A percentile compares a stretch with the other conserved stretches of the same genome.
phyloP scores from a whole-genome alignment of 2,329 filamentous ascomycete genomes.

The Achaetomium macrosporum region DNA sequence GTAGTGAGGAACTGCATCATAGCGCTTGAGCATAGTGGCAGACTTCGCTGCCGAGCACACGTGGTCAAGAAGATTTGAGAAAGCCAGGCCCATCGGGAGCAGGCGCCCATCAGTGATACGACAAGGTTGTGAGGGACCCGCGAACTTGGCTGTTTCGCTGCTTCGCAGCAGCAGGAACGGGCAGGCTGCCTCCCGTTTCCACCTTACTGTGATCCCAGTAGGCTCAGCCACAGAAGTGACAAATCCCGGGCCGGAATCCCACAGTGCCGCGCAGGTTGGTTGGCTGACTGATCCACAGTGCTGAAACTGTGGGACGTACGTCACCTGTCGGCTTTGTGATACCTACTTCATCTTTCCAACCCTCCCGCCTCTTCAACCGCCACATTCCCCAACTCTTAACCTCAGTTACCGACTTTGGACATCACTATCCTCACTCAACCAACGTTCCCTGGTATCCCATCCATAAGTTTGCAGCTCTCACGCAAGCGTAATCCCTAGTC shows the following conservation, averaged over 20 bases:
- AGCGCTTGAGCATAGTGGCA: neutral
- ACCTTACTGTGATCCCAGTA: too few species aligned
- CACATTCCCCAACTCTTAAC: neutral
- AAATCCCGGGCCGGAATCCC: too few species aligned
- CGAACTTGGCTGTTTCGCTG: too few species aligned
- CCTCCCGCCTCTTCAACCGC: neutral
- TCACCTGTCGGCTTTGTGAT: slow-evolving; percentile 12
- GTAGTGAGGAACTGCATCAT: neutral
- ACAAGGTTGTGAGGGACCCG: too few species aligned
- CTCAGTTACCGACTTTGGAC: neutral
- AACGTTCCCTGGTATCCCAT: neutral
- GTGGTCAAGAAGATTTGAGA: too few species aligned
- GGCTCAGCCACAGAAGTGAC: too few species aligned
- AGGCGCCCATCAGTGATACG: too few species aligned
- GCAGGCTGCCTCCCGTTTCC: too few species aligned
- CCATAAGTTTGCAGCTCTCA: neutral
- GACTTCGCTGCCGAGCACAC: neutral
- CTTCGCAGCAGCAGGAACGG: too few species aligned
- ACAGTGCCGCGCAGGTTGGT: neutral
- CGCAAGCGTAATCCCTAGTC: neutral
- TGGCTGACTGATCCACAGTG: slow-evolving; percentile 10
- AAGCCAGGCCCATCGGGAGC: too few species aligned
- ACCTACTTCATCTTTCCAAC: neutral
- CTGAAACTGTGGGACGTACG: slow-evolving; percentile 15
- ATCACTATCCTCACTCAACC: neutral